Evolutionary conservation across 108 stramenopile genomes (phyloP).

Genomic region (Cyclostephanos tholiformis): DNA sequence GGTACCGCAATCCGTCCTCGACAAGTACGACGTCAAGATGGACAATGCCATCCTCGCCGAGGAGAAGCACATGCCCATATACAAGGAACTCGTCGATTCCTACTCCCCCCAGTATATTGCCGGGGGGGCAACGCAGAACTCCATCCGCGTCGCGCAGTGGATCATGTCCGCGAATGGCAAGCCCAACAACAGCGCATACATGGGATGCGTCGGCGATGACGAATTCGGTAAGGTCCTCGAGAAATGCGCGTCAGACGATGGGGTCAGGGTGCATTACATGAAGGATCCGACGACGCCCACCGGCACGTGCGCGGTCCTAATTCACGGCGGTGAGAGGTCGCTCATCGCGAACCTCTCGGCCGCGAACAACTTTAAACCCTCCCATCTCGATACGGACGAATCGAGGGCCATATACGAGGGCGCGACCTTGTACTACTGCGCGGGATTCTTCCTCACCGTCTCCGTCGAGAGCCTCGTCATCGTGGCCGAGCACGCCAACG

Average conservation of each 20-base stretch:
- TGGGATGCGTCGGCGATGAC: constrained; percentile 95
- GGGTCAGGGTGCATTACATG: constrained; percentile 96
- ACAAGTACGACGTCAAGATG: constrained; percentile 94
- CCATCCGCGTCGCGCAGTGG: constrained; percentile 99
- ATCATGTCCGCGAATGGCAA: constrained; percentile 77
- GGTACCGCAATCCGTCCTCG: constrained; percentile 89
- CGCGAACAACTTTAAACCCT: constrained; percentile 97
- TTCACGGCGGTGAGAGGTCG: constrained; percentile 93
- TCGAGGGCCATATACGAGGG: constrained; percentile 90
- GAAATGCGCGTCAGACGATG: constrained; percentile 91
- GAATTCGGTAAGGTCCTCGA: constrained; percentile 82
- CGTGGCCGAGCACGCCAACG: constrained; percentile 91
- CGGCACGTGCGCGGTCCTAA: constrained; percentile 98
- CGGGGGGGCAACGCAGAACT: constrained; percentile 99
- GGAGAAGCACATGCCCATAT: constrained; percentile 95
- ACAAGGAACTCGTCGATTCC: constrained; percentile 89
- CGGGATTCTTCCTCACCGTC: constrained; percentile 99
- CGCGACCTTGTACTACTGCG: constrained; percentile 92
- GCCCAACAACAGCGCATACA: constrained; percentile 78
- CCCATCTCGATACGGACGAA: constrained; percentile 91
- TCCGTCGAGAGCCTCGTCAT: constrained; percentile 89
- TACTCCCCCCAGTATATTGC: constrained; percentile 95
- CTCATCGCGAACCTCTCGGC: constrained; percentile 97
- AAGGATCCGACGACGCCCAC: constrained; percentile 93
- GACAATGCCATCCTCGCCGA: constrained; percentile 98